Conservation (phyloP, 352 stramenopile species). For the Phytophthora litchii region DNA sequence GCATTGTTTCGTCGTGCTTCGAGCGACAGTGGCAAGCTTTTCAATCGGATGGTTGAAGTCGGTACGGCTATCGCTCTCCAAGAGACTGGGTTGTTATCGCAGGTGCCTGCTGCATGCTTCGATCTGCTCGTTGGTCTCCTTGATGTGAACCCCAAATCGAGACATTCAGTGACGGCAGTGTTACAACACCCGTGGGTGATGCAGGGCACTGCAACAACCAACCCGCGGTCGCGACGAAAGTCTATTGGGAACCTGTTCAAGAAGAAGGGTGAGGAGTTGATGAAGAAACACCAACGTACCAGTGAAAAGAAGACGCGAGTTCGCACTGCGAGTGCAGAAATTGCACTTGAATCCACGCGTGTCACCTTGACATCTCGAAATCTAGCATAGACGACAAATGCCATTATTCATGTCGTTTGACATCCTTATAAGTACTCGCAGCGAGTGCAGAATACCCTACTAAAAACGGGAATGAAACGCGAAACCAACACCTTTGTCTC, state of each 20-base stretch:
- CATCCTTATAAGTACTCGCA: slow-evolving; percentile 26
- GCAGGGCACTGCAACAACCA: slow-evolving; percentile 13
- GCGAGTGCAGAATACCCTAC: slow-evolving; percentile 4
- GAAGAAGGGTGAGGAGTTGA: slow-evolving; percentile 37
- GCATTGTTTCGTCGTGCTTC: slow-evolving; percentile 53
- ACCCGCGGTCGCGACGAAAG: slow-evolving; percentile 28
- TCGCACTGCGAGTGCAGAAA: slow-evolving; percentile 51
- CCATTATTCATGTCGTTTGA: slow-evolving; percentile 5
- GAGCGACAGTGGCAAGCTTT: slow-evolving; percentile 54
- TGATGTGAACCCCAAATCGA: slow-evolving; percentile 46
- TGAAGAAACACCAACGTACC: slow-evolving; percentile 30
- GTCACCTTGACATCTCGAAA: slow-evolving; percentile 46
- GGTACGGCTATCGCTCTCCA: slow-evolving; percentile 39
- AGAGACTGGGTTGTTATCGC: slow-evolving; percentile 27
- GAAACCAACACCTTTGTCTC: slow-evolving; percentile 21
- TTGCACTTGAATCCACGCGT: slow-evolving; percentile 65
- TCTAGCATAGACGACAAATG: slow-evolving; percentile 16
- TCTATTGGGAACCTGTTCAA: slow-evolving; percentile 32
- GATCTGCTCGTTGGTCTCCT: slow-evolving; percentile 61
- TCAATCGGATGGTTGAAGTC: slow-evolving; percentile 40
- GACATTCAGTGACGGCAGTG: slow-evolving; percentile 55
- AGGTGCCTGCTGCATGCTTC: slow-evolving; percentile 34
- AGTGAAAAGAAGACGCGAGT: slow-evolving; percentile 28
- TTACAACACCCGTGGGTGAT: slow-evolving; percentile 63
- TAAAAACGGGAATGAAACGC: slow-evolving; percentile 13